phyloP scores from a whole-genome alignment of 1,284 basidiomycete species.

The Laetiporus sulphureus region DNA sequence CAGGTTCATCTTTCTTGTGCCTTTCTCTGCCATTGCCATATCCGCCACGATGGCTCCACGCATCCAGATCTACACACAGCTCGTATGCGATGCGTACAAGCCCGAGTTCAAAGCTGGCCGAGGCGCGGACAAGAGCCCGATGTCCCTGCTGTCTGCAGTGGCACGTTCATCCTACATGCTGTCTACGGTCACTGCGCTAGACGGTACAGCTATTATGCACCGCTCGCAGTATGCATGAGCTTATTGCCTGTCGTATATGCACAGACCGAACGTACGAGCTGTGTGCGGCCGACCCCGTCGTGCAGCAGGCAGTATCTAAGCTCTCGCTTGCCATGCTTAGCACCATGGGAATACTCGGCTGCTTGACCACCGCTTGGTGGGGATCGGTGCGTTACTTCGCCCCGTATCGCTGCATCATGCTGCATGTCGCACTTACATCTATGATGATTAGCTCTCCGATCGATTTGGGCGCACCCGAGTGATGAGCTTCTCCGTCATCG shows the following conservation, averaged over 20 bases:
- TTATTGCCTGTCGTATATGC: too few species aligned
- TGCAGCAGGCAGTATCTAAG: constrained; percentile 67
- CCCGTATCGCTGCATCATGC: too few species aligned
- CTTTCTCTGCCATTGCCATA: constrained; percentile 46
- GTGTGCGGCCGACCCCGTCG: constrained; percentile 67
- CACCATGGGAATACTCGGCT: constrained; percentile 65
- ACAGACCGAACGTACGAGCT: constrained; percentile 19
- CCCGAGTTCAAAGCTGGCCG: constrained; percentile 15
- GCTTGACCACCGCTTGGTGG: constrained; percentile 83
- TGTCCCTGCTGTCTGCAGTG: too few species aligned
- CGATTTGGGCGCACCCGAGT: constrained; percentile 67
- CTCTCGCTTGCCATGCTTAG: constrained; percentile 47
- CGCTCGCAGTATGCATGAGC: too few species aligned
- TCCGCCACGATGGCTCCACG: constrained; percentile 55
- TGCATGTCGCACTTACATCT: too few species aligned
- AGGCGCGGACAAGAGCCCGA: background rate
- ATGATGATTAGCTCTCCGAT: constrained; percentile 59
- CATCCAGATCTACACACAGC: constrained; percentile 39
- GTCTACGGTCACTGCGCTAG: too few species aligned
- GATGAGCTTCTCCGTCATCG: constrained; percentile 56
- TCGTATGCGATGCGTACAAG: constrained; percentile 24
- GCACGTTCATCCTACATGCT: too few species aligned
- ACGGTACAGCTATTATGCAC: too few species aligned
- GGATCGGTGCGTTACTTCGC: constrained; percentile 65
- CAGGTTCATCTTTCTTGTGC: constrained; percentile 51